Evolutionary conservation across 257 asterid genomes (phyloP), one percentile per base, ranked within the genome.

Genomic region (Plantago elongata): DNA sequence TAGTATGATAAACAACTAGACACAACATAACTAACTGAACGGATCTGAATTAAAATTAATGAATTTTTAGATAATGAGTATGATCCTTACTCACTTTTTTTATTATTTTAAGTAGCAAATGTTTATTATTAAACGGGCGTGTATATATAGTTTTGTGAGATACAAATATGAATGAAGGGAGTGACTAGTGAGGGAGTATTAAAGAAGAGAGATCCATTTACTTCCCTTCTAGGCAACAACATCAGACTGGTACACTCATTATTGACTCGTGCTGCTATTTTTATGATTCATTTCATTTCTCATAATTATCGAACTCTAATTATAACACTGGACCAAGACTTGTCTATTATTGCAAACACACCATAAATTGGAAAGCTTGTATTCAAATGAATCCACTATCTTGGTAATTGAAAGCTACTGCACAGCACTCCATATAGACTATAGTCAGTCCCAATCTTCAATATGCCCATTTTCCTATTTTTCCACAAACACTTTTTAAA

Each of bases 371-470:
- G 54, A 59, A 51, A 61, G 18, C 43, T 9, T 38, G 9, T 60
- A 13, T 44, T 34, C 48, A 47, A 67, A 30, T 42, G 63, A 71
- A 42, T 45, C 78, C 77, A 77, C 65, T 64, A 18, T 64, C 77
- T 74, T 64, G 83, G 77, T 70, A 74, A 78, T 67, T 64, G 77
- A 70, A 61, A 71, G 66, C 66, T 52, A 74, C 68, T 51, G 77
- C 83, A 74, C 79, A 78, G 5, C 60, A 74, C 62, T 74, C 83
- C 60, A 78, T 69, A 49, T 22, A 60, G 71, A 22, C 27, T 22
- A 22, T 22, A 22, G 27, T 44, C 71, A 27, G 61, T 72, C 72
- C 78, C 72, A 61, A 30, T 57, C 15, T 66, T 59, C 75, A 44
- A 65, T 59, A 68, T 57, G 60, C 37, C 30, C 40, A 34, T 34